phyloP scores from a whole-genome alignment of 1,284 basidiomycete species.

The Porogramme epimiltina region DNA sequence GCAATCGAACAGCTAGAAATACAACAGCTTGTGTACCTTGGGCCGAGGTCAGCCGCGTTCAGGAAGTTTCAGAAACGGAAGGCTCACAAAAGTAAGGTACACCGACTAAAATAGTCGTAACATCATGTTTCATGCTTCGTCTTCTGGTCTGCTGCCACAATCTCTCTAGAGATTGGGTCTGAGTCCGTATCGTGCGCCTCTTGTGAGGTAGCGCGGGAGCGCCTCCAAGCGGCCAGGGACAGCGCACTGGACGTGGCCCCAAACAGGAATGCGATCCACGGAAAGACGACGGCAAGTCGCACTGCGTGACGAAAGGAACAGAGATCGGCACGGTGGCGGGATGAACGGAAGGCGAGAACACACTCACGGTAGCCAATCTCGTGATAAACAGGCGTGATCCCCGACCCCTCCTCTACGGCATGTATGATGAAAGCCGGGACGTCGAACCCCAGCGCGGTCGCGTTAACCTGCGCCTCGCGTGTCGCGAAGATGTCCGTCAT shows the following conservation, averaged over 20 bases:
- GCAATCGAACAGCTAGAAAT: too few relatives aligned
- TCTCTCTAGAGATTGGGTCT: too few relatives aligned
- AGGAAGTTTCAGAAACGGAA: too few relatives aligned
- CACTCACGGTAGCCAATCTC: slow-evolving; percentile 47
- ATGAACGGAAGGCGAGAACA: background rate
- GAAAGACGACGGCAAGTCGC: slow-evolving; percentile 27
- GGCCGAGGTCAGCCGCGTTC: too few relatives aligned
- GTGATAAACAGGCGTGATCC: slow-evolving; percentile 48
- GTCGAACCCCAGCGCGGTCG: slow-evolving; percentile 38
- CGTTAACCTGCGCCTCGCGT: slow-evolving; percentile 46
- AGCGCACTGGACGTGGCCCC: slow-evolving; percentile 27
- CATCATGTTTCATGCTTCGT: too few relatives aligned
- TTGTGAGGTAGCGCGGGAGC: background rate
- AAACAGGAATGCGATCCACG: slow-evolving; percentile 37
- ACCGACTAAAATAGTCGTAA: too few relatives aligned
- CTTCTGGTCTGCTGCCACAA: too few relatives aligned
- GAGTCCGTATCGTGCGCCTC: too few relatives aligned
- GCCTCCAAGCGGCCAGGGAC: slow-evolving; percentile 13
- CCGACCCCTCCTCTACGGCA: slow-evolving; percentile 38
- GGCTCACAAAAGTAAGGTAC: too few relatives aligned
- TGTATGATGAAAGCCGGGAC: slow-evolving; percentile 44
- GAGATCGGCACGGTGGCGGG: background rate
- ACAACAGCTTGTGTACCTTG: too few relatives aligned
- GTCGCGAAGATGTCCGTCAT: slow-evolving; percentile 55
- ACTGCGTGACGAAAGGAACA: slow-evolving; percentile 23